Evolutionary conservation across 1,139 yeast species (phyloP).

Genomic region (Debaryomyces psychrophilus): DNA sequence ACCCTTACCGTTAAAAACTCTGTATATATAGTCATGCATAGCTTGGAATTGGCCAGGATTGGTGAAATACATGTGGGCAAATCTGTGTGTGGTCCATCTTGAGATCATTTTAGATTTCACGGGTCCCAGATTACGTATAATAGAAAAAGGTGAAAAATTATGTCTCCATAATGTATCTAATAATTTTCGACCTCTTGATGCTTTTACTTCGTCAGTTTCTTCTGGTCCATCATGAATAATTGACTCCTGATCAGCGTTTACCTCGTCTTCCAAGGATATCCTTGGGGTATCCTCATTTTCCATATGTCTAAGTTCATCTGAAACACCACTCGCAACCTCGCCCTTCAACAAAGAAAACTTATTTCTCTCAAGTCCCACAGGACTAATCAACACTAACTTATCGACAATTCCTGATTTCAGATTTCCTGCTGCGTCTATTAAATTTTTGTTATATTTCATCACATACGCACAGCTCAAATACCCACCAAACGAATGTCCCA

Average conservation of each 20-base stretch:
- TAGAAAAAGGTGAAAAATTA: conserved; percentile 42
- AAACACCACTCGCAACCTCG: conserved; percentile 20
- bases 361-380: conserved; percentile 50
- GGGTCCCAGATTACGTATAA: conserved; percentile 43
- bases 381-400: conserved; percentile 47
- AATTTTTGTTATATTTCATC: conserved; percentile 53
- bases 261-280: conserved; percentile 26
- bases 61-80: conserved; percentile 34
- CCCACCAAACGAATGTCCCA: conserved; percentile 96
- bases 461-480: conserved; percentile 82
- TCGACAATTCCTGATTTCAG: conserved; percentile 30
- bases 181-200: conserved; percentile 26
- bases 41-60: conserved; percentile 37
- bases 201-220: conserved; percentile 14
- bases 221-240: conserved; percentile 21
- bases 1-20: conserved; percentile 44
- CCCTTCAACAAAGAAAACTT: conserved; percentile 33
- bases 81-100: conserved; percentile 47
- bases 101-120: conserved; percentile 40
- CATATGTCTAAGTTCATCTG: conserved; percentile 15
- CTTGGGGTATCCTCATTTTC: conserved; percentile 22
- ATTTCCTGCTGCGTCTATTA: conserved; percentile 29
- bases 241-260: conserved; percentile 34
- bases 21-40: conserved; percentile 46
- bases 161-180: conserved; percentile 39